Evolutionary conservation across 1,139 yeast species (phyloP).

Genomic region (Debaryomyces singareniensis): DNA sequence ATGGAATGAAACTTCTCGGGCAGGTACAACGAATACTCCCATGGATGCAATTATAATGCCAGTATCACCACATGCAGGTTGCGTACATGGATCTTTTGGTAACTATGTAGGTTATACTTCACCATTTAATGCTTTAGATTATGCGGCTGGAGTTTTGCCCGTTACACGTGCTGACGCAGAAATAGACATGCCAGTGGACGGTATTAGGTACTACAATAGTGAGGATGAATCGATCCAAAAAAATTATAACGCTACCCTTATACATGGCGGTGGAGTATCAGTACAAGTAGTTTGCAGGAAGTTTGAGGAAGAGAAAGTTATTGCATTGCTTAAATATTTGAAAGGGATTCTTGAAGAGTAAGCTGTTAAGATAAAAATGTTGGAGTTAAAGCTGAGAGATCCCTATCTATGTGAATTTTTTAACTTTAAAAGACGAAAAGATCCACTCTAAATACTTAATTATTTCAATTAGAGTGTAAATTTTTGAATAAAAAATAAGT

Average conservation of each 20-base stretch:
- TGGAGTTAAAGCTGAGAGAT: not conserved
- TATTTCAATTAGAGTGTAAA: not conserved
- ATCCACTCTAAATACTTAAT: not conserved
- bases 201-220: constrained; percentile 1
- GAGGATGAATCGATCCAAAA: constrained; percentile 3
- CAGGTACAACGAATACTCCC: constrained; percentile 25
- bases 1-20: constrained; percentile 24
- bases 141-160: constrained; percentile 2
- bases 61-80: constrained; percentile 10
- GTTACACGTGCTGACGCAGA: constrained; percentile 2
- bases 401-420: not conserved
- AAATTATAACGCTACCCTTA: constrained; percentile 3
- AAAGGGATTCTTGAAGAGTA: not conserved
- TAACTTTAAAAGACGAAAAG: not conserved
- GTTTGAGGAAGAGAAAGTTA: constrained; percentile 4
- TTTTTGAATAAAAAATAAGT: not conserved
- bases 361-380: not conserved
- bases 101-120: constrained; percentile 4
- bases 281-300: constrained; percentile 4
- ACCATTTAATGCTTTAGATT: constrained; percentile 4
- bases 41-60: constrained; percentile 9
- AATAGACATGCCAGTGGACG: constrained; percentile 1
- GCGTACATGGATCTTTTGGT: constrained; percentile 1
- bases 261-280: constrained; percentile 2
- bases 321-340: constrained; percentile 3